Percentiles rank a stretch among this genome's conserved stretches.
These are phyloP conservation scores for Tetracladium marchalianum DNA, from an alignment of 495 filamentous ascomycete genomes.

Conservation along the genomic window DNA sequence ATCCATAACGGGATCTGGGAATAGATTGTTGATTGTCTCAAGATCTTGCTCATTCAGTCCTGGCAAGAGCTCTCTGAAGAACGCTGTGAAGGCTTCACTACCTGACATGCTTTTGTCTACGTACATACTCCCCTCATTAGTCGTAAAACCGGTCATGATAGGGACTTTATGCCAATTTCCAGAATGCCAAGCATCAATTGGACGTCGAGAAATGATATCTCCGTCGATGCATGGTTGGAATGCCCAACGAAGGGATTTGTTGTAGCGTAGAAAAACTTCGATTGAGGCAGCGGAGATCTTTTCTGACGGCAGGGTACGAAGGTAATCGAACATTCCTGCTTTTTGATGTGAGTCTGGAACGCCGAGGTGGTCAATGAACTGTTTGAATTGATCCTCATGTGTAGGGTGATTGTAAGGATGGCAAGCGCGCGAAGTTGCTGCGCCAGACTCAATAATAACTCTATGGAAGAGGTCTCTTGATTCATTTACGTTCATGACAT, in stretches of 20 bases:
- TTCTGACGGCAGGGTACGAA: conserved; percentile 37
- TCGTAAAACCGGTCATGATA: conserved; percentile 52
- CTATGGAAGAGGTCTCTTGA: conserved; percentile 38
- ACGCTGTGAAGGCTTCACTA: conserved; percentile 37
- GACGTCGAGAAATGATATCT: conserved; percentile 44
- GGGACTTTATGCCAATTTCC: conserved; percentile 44
- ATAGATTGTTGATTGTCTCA: conserved; percentile 40
- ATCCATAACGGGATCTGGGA: conserved; percentile 39
- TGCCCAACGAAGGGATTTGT: conserved; percentile 47
- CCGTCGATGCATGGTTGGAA: conserved; percentile 58
- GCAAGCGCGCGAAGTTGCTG: conserved; percentile 47
- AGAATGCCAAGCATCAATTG: conserved; percentile 45
- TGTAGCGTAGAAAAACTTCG: conserved; percentile 41
- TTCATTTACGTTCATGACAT: conserved; percentile 39
- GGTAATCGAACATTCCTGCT: conserved; percentile 34
- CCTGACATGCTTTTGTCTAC: conserved; percentile 35
- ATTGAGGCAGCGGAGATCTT: conserved; percentile 38
- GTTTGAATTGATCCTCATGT: conserved; percentile 45
- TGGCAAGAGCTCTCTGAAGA: conserved; percentile 48
- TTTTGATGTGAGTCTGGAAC: conserved; percentile 29
- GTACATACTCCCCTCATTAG: conserved; percentile 53
- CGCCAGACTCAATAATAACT: conserved; percentile 55
- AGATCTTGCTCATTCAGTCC: conserved; percentile 34
- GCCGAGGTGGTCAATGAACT: conserved; percentile 37
- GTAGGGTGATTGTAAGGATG: conserved; percentile 47